A percentile compares a stretch with the other conserved stretches of the same genome.
Conservation (phyloP, 1,139 yeast species). For the Geotrichum cucujoidarum region DNA sequence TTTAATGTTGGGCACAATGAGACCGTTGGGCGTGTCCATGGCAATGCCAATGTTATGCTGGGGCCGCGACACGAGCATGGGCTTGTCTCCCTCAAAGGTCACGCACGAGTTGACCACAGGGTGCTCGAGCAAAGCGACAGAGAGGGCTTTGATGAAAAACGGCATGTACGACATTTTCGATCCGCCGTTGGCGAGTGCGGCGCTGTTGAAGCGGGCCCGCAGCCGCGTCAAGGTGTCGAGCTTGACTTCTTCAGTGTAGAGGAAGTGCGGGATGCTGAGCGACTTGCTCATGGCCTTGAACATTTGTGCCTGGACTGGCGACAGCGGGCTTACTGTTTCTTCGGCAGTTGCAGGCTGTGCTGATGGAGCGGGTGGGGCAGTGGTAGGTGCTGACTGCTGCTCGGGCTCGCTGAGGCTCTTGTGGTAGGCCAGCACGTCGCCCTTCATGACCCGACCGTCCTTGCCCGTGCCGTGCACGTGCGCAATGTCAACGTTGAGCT, state of each 20-base stretch:
- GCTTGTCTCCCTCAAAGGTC: constrained; percentile 24
- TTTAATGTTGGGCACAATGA: constrained; percentile 69
- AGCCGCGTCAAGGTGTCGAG: constrained; percentile 29
- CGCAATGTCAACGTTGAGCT: constrained; percentile 29
- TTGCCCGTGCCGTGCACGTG: constrained; percentile 34
- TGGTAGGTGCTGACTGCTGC: constrained; percentile 9
- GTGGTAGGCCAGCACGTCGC: constrained; percentile 30
- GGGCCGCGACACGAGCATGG: constrained; percentile 29
- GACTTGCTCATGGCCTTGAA: constrained; percentile 37
- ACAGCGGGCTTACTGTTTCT: constrained; percentile 27
- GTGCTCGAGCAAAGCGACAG: constrained; percentile 30
- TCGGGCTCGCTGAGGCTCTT: neutral
- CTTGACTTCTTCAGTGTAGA: constrained; percentile 35
- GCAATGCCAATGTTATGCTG: constrained; percentile 53
- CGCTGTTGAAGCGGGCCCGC: constrained; percentile 27
- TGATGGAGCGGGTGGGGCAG: constrained; percentile 6
- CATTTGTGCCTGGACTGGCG: constrained; percentile 36
- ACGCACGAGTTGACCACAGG: constrained; percentile 33
- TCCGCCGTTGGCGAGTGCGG: constrained; percentile 10
- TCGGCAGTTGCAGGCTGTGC: constrained; percentile 14
- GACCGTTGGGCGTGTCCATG: constrained; percentile 71
- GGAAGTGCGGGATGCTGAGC: constrained; percentile 36
- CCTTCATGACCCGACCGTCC: constrained; percentile 37
- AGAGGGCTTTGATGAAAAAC: constrained; percentile 37
- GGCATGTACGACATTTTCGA: constrained; percentile 36